phyloP scores from a whole-genome alignment of 768 basidiomycete genomes.

The Tephrocybe sp. region DNA sequence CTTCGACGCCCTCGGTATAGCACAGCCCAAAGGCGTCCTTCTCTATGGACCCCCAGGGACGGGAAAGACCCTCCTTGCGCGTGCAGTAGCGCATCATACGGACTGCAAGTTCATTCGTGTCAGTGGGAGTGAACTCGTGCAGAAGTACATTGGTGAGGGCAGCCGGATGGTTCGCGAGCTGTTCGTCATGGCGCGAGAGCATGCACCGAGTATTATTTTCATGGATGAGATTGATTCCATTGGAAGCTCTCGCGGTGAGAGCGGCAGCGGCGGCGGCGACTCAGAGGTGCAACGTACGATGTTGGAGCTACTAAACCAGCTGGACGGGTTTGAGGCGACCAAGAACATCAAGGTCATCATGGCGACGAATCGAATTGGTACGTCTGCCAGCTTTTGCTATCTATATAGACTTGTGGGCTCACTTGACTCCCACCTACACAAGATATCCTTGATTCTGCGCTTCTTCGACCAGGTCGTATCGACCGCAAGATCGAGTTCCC shows the following conservation, averaged over 20 bases:
- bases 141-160: slow-evolving; percentile 98
- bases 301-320: slow-evolving; percentile 85
- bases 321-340: slow-evolving; percentile 93
- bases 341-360: slow-evolving; percentile 97
- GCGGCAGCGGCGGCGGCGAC: slow-evolving; percentile 87
- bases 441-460: slow-evolving; percentile 94
- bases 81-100: slow-evolving; percentile 96
- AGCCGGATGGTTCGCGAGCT: slow-evolving; percentile 95
- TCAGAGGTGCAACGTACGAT: slow-evolving; percentile 90
- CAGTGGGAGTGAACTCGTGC: slow-evolving; percentile 90
- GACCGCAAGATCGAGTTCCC: slow-evolving; percentile 98
- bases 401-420: too few relatives aligned
- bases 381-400: too few relatives aligned
- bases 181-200: slow-evolving; percentile 98
- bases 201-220: slow-evolving; percentile 98
- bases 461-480: slow-evolving; percentile 92
- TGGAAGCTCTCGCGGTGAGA: slow-evolving; percentile 88
- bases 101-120: slow-evolving; percentile 98
- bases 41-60: slow-evolving; percentile 97
- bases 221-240: slow-evolving; percentile 99
- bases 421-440: slow-evolving; percentile 2
- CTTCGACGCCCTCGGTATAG: slow-evolving; percentile 94
- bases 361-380: slow-evolving; percentile 97
- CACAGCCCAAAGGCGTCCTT: slow-evolving; percentile 94
- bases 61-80: slow-evolving; percentile 92